phyloP scores from a whole-genome alignment of 306 rosid genomes.

The Dryas octopetala region DNA sequence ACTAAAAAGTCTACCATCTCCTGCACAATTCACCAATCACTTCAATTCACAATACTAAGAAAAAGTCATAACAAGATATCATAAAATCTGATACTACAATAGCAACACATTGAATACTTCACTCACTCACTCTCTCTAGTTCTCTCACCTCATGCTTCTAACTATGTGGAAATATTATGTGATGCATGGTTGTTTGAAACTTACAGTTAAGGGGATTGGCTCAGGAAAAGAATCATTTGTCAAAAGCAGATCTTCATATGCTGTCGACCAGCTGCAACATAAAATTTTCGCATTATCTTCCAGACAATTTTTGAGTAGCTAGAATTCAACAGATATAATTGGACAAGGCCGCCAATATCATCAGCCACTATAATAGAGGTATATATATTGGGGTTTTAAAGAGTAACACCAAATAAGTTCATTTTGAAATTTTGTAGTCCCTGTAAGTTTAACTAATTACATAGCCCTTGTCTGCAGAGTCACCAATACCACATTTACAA shows the following conservation, averaged over 20 bases:
- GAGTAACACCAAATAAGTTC: no score
- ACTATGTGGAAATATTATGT: background rate
- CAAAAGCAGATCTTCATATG: constrained; percentile 81
- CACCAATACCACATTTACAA: no score
- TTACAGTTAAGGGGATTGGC: constrained; percentile 86
- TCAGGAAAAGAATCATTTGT: constrained; percentile 70
- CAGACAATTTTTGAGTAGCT: background rate
- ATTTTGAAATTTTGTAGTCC: no score
- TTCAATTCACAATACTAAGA: constrained; percentile 13
- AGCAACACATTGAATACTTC: background rate
- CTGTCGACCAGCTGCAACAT: constrained; percentile 90
- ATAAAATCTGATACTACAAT: background rate
- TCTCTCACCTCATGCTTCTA: background rate
- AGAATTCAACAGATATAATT: background rate
- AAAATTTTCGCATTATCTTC: constrained; percentile 3
- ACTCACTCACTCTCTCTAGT: no score
- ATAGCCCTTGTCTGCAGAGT: no score
- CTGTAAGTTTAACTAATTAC: no score
- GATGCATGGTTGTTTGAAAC: constrained; percentile 20
- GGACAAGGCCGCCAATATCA: background rate
- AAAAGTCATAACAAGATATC: background rate
- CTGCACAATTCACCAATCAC: constrained; percentile 48
- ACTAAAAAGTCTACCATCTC: constrained; percentile 98
- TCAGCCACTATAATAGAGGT: background rate
- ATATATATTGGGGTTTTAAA: no score